Evolutionary conservation across 345 rosid genomes (phyloP), one percentile per base, ranked within the genome.

Genomic region (Toxicodendron radicans): DNA sequence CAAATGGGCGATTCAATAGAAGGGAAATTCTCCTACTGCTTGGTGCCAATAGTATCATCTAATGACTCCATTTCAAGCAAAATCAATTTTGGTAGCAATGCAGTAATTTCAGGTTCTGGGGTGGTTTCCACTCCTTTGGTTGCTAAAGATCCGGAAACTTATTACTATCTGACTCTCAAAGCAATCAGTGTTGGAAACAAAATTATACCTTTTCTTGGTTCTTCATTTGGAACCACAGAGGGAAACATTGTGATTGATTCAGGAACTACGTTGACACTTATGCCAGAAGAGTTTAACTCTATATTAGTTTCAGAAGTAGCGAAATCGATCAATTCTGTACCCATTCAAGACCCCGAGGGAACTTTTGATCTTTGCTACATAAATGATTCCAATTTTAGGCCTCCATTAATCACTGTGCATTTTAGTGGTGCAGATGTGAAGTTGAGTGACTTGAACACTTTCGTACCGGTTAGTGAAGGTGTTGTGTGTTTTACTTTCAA

Each of bases 161-260:
- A 78, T 66, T 90, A 90, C 43, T 53, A 3, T 61, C 74, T 83
- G 2, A 84, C 82, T 1, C 75, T 91, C 0, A 71, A 85, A 61
- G 85, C 87, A 4, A 75, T 88, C 65, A 83, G 84, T 46, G 87
- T 85, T 5, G 90, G 83, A 10, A 60, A 20, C 27, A 46, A 51
- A 7, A 80, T 65, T 66, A 58, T 87, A 11, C 57, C 70, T 0
- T 83, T 82, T 66, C 30, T 49, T 18, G 80, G 79, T 12, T 79
- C 82, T 38, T 20, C 80, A 17, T 61, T 49, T 5, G 81, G 69
- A 73, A 4, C 16, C 6, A 9, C 23, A 5, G 57, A 66, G 1
- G 93, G 90, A 5, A 86, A 89, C 85, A 86, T 86, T 21, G 79
- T 90, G 48, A 82, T 89, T 27, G 95, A 92, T 67, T 90, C 92